Conservation (phyloP, 257 asterid genomes). For the Solanum sejunctum region DNA sequence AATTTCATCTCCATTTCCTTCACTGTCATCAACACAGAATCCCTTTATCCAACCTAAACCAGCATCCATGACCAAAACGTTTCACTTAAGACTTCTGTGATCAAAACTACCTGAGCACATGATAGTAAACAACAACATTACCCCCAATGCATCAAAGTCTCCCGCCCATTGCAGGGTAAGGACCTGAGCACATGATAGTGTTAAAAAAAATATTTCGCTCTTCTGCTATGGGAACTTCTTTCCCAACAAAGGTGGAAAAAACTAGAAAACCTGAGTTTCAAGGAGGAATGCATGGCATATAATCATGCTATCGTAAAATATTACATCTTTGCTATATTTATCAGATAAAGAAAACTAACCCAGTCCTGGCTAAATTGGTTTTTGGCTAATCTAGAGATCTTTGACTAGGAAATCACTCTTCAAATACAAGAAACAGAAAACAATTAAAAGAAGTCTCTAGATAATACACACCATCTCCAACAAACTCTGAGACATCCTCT, state of each 20-base stretch:
- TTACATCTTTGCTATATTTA: neutral
- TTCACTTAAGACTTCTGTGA: neutral
- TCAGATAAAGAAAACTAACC: neutral
- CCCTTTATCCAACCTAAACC: neutral
- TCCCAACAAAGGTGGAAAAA: neutral
- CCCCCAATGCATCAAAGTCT: too few species aligned
- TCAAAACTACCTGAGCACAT: neutral
- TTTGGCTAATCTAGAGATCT: neutral
- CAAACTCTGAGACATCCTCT: constrained; percentile 40
- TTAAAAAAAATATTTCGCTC: neutral
- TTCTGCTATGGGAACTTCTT: neutral
- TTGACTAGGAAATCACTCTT: neutral
- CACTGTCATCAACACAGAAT: neutral
- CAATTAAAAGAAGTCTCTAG: neutral
- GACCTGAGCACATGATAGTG: neutral
- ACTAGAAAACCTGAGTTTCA: neutral
- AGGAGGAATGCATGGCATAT: neutral
- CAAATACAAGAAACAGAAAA: neutral
- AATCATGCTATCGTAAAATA: neutral
- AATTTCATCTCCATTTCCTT: neutral
- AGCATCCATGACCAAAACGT: neutral
- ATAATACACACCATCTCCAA: constrained; percentile 52
- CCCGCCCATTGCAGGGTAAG: too few species aligned
- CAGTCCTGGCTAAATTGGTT: neutral
- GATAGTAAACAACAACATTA: too few species aligned